These are phyloP conservation scores for Clarireedia monteithiana DNA, from an alignment of 2,329 filamentous ascomycete genomes.

Conservation along the genomic window DNA sequence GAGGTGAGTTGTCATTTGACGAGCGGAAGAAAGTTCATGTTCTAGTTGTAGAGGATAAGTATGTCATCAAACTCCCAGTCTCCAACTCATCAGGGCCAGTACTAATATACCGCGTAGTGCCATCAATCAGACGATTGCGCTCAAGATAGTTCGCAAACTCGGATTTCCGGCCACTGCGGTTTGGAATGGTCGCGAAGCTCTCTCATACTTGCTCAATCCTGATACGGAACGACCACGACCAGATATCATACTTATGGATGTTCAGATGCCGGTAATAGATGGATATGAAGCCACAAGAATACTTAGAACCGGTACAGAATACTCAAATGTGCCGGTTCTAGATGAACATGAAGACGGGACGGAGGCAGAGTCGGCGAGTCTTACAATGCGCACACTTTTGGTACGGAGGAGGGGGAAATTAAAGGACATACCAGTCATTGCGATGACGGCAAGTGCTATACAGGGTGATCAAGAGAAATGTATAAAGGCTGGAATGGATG, in stretches of 20 bases:
- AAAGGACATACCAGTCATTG: conserved; percentile 39
- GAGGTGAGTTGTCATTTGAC: neutral
- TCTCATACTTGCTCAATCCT: conserved; percentile 18
- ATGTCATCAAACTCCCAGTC: neutral
- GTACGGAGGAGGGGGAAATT: conserved; percentile 20
- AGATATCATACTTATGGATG: conserved; percentile 33
- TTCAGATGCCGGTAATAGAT: conserved; percentile 49
- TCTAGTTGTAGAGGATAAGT: conserved; percentile 24
- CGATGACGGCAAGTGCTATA: conserved; percentile 43
- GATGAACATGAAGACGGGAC: neutral
- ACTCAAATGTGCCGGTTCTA: neutral
- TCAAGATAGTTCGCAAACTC: conserved; percentile 20
- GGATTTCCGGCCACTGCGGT: conserved; percentile 20
- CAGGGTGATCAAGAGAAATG: conserved; percentile 41
- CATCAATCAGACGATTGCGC: conserved; percentile 23
- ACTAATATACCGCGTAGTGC: conserved; percentile 8
- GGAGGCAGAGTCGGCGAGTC: conserved; percentile 13
- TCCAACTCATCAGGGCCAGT: neutral
- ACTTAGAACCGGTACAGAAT: conserved; percentile 32
- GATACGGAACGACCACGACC: conserved; percentile 15
- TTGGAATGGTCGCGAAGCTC: conserved; percentile 24
- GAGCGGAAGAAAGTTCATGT: conserved; percentile 16
- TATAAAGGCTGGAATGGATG: conserved; percentile 42
- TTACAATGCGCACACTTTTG: neutral
- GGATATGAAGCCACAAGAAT: conserved; percentile 39